phyloP scores from a whole-genome alignment of 2,329 filamentous ascomycete genomes.

The Colletotrichum lupini region DNA sequence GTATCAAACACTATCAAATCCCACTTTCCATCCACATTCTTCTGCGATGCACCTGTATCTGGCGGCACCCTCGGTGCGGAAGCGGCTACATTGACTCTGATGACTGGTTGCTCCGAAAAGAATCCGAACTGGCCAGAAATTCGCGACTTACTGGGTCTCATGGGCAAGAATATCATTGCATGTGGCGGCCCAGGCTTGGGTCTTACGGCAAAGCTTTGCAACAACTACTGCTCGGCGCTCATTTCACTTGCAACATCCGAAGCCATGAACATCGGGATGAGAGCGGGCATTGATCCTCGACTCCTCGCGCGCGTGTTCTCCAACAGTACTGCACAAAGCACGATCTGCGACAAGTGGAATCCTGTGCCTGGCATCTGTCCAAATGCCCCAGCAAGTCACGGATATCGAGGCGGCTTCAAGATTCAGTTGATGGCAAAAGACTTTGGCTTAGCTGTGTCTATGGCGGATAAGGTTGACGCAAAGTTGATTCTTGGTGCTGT shows the following conservation, averaged over 20 bases:
- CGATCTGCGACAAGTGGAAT: slow-evolving; percentile 45
- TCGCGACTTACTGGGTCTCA: slow-evolving; percentile 43
- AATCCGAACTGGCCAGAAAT: no score
- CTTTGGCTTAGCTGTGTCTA: slow-evolving; percentile 44
- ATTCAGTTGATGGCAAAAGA: slow-evolving; percentile 71
- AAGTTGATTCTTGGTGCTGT: not conserved
- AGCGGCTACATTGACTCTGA: no score
- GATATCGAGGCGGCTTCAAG: slow-evolving; percentile 63
- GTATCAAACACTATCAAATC: no score
- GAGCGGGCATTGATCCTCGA: slow-evolving; percentile 64
- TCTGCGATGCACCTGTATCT: no score
- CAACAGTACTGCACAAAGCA: slow-evolving; percentile 44
- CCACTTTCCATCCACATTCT: no score
- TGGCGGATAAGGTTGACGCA: no score
- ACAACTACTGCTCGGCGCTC: slow-evolving; percentile 70
- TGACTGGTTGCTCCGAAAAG: no score
- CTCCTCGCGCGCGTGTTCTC: slow-evolving; percentile 50
- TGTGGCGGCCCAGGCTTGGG: slow-evolving; percentile 67
- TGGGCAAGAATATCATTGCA: slow-evolving; percentile 65
- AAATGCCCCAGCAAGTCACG: slow-evolving; percentile 43
- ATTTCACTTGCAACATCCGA: slow-evolving; percentile 69
- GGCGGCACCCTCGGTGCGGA: no score
- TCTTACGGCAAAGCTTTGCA: slow-evolving; percentile 68
- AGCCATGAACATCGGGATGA: slow-evolving; percentile 70
- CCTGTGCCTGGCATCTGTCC: slow-evolving; percentile 47